These are phyloP conservation scores for Harrya chromipes DNA, from an alignment of 768 basidiomycete genomes.

Conservation along the genomic window DNA sequence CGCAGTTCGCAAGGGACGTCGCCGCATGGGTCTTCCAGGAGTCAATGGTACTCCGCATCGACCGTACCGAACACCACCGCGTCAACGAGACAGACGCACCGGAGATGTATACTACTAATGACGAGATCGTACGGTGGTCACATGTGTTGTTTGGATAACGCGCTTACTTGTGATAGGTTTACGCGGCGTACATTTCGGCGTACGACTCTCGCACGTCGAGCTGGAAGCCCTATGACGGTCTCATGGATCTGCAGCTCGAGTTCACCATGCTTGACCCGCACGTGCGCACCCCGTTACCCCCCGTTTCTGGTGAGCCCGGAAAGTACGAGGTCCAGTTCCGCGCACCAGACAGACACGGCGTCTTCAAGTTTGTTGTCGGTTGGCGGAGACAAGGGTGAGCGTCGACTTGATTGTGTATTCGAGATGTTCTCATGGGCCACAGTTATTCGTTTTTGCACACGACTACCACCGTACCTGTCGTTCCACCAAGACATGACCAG, in stretches of 20 bases:
- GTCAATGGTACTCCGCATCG: slow-evolving; percentile 73
- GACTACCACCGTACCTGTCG: slow-evolving; percentile 77
- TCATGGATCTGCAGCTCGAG: slow-evolving; percentile 85
- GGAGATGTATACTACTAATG: slow-evolving; percentile 82
- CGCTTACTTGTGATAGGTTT: slow-evolving; percentile 49
- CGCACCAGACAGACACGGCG: slow-evolving; percentile 93
- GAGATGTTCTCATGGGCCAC: neutral
- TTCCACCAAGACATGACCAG: slow-evolving; percentile 91
- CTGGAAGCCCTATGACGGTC: slow-evolving; percentile 72
- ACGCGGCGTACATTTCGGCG: slow-evolving; percentile 67
- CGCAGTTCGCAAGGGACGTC: slow-evolving; percentile 68
- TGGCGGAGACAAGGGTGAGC: slow-evolving; percentile 86
- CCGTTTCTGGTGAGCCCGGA: slow-evolving; percentile 55
- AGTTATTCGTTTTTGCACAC: slow-evolving; percentile 77
- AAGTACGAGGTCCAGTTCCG: slow-evolving; percentile 83
- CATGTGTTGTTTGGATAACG: neutral
- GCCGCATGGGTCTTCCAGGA: slow-evolving; percentile 93
- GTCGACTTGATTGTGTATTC: neutral
- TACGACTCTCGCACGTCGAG: slow-evolving; percentile 50
- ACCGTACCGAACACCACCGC: slow-evolving; percentile 68
- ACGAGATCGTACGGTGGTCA: slow-evolving; percentile 59
- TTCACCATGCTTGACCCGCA: slow-evolving; percentile 99
- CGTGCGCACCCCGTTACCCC: slow-evolving; percentile 72
- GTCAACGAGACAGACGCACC: slow-evolving; percentile 58
- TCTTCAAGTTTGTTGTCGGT: slow-evolving; percentile 95